Evolutionary conservation across 1,139 yeast species (phyloP), one percentile per base, ranked within the genome.

Genomic region (Pichia sp.): DNA sequence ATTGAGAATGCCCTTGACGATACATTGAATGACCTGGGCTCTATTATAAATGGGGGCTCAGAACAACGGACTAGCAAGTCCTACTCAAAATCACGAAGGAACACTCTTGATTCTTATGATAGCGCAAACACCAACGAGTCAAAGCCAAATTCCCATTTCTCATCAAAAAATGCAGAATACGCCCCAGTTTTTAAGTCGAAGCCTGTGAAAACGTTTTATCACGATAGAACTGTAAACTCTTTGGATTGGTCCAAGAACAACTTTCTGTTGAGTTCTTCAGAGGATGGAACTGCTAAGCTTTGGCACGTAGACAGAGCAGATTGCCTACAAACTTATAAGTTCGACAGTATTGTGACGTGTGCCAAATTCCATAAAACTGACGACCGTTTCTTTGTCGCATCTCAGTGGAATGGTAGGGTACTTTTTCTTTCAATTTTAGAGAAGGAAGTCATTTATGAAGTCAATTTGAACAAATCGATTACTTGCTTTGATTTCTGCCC

Each of bases 191-290:
- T 92, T 67, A 86, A 84, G 62, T 80, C 82, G n/a, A 69, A 69
- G 31, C 97, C 97, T 0, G 68, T 77, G 13, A 75, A 81, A 36
- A 77, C 78, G 19, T 86, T 82, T 59, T 71, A 68, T 49, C 98
- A 92, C 68, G 71, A 79, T 0, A 80, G 80, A 50, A 87, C 89
- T 59, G 77, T 92, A 30, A 70, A 90, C 40, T 82, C 88, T 10
- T 67, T 92, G 45, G 89, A 89, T 63, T 92, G 98, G 98, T 86
- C 95, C 55, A 87, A 86, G 62, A 90, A 90, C 70, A 86, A 85
- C 65, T 92, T 92, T 61, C 69, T 92, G 36, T 67, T 90, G 1
- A 78, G 95, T 0, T 86, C 95, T 2, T 86, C 96, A 7, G 88
- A 88, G 87, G 98, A 92, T 70, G 80, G 82, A 61, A 85, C 95